Evolutionary conservation across 169 alveolate species (phyloP), one percentile per base, ranked within the genome.

Genomic region (Plasmodium gaboni): DNA sequence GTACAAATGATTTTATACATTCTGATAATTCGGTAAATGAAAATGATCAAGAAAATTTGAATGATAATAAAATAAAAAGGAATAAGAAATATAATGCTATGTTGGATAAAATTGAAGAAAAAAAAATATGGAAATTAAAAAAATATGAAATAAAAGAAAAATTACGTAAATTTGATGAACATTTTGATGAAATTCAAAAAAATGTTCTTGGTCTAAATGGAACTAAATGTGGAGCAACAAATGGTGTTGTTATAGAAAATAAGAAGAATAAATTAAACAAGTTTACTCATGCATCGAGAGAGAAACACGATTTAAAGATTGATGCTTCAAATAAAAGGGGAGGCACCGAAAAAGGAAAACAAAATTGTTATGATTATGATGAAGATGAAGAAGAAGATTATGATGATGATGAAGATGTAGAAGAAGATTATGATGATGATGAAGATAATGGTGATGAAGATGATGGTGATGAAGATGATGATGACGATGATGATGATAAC

Each of bases 91-190:
- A 65, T 50, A 22, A 53, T 48, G 38, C 6, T 17, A 53, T 86
- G 46, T 76, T 70, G 28, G 71, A 67, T 12, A 86, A 63, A 71
- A 69, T 86, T 1, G 73, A 86, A 24, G 28, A 61, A 24, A 70
- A 65, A 46, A 70, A 72, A 70, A 70, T 86, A 55, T 57, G 53
- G 80, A 19, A 86, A 86, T 32, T 86, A 24, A 86, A 86, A 60
- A 86, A 70, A 19, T 71, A 60, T 48, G 92, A 71, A 86, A 67
- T 86, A 59, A 72, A 86, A 64, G 92, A 86, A 59, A 86, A 86
- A 26, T 60, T 86, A 60, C 67, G 28, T 24, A 48, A 71, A 69
- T 44, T 86, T 70, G 92, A 86, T 71, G 73, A 57, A 59, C 87
- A 86, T 86, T 86, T 71, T 70, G 92, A 86, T 15, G 68, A 48